phyloP scores from a whole-genome alignment of 2,329 filamentous ascomycete species.

The Cadophora malorum region DNA sequence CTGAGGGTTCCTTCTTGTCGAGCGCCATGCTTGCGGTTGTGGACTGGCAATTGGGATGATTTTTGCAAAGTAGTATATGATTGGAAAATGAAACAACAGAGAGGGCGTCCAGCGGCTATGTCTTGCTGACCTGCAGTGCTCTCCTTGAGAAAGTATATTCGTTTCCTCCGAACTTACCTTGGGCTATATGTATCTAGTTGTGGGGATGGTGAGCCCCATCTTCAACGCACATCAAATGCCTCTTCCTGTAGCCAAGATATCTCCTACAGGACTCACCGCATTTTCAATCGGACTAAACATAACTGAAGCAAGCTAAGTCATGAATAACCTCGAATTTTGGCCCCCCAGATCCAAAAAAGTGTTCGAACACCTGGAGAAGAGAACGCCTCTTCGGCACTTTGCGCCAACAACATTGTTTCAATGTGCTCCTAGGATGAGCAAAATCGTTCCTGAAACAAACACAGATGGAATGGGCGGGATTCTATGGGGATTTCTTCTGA shows the following conservation, averaged over 20 bases:
- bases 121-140: neutral
- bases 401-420: neutral
- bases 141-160: neutral
- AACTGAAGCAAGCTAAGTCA: conserved; percentile 5
- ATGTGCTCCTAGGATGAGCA: neutral
- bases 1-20: conserved; percentile 3
- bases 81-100: too few species aligned
- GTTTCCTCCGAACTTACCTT: neutral
- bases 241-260: conserved; percentile 11
- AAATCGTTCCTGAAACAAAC: neutral
- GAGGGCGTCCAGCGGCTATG: neutral
- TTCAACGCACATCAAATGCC: neutral
- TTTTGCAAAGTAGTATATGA: neutral
- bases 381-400: neutral
- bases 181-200: neutral
- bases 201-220: neutral
- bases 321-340: neutral
- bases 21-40: neutral
- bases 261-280: conserved; percentile 9
- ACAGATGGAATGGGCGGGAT: neutral
- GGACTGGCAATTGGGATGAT: too few species aligned
- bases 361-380: neutral
- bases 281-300: neutral
- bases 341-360: neutral
- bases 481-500: too few species aligned